phyloP scores from a whole-genome alignment of 805 yeast species.

The Candida stauntonica region DNA sequence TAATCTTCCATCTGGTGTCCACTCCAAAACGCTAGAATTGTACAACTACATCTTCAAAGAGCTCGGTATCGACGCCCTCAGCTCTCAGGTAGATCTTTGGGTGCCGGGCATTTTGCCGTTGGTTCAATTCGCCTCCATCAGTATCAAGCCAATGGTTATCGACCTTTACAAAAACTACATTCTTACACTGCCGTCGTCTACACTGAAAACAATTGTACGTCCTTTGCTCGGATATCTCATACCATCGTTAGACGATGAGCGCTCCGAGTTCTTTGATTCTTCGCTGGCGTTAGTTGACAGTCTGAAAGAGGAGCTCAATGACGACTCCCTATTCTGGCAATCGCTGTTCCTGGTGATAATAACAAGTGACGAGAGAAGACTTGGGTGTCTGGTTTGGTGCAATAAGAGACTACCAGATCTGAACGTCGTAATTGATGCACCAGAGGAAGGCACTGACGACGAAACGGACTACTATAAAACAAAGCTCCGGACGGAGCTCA shows the following conservation, averaged over 20 bases:
- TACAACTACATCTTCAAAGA: conserved; percentile 67
- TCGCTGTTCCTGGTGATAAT: conserved; percentile 70
- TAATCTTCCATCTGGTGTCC: conserved; percentile 90
- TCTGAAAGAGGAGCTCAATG: conserved; percentile 50
- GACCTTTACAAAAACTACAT: conserved; percentile 55
- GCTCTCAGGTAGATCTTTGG: conserved; percentile 67
- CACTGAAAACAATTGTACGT: conserved; percentile 52
- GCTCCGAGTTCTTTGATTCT: conserved; percentile 72
- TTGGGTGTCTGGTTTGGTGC: conserved; percentile 82
- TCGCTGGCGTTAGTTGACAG: conserved; percentile 56
- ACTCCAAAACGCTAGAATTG: conserved; percentile 77
- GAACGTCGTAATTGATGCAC: conserved; percentile 29
- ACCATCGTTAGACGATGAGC: conserved; percentile 91
- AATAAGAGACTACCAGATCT: conserved; percentile 61
- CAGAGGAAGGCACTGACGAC: conserved; percentile 12
- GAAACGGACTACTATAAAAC: conserved; percentile 24
- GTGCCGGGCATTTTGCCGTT: conserved; percentile 89
- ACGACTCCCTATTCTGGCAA: conserved; percentile 85
- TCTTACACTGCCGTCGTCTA: conserved; percentile 43
- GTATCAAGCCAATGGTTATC: conserved; percentile 75
- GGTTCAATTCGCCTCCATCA: conserved; percentile 83
- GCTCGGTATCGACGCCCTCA: conserved; percentile 51
- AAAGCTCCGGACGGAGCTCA: conserved; percentile 26
- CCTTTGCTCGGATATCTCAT: conserved; percentile 72
- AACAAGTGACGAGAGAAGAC: conserved; percentile 70